Evolutionary conservation across 495 filamentous ascomycete species (phyloP).

Genomic region (Penicillium bialowiezense): DNA sequence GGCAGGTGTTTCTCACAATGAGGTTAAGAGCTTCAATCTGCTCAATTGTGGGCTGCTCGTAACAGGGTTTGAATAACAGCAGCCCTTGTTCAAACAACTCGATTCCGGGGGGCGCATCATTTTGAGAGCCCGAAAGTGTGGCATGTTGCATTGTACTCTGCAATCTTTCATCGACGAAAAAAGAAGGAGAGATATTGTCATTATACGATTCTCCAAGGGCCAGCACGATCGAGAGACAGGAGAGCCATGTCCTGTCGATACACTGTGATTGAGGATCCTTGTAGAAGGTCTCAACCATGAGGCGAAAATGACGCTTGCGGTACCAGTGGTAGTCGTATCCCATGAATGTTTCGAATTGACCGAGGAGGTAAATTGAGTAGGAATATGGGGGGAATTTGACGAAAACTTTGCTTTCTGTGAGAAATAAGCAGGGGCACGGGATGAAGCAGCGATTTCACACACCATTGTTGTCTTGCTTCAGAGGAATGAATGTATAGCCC

Average conservation of each 20-base stretch:
- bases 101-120: background rate
- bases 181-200: background rate
- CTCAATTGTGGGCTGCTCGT: conserved; percentile 4
- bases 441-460: no score
- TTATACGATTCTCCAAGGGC: conserved; percentile 7
- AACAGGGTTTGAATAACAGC: background rate
- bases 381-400: conserved; percentile 2
- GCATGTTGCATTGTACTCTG: background rate
- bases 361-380: background rate
- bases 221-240: background rate
- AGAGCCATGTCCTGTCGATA: conserved; percentile 5
- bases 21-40: conserved; percentile 9
- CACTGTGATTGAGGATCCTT: background rate
- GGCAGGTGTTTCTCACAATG: background rate
- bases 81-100: conserved; percentile 7
- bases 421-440: no score
- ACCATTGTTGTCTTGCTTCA: no score
- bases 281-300: background rate
- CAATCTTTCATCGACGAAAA: background rate
- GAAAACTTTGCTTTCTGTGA: no score
- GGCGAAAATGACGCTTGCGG: background rate
- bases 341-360: conserved; percentile 3
- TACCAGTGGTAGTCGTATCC: conserved; percentile 6
- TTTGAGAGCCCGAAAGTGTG: no score
- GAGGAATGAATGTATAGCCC: no score